Conservation (phyloP, 495 filamentous ascomycete genomes). For the Chaetomidium leptoderma region DNA sequence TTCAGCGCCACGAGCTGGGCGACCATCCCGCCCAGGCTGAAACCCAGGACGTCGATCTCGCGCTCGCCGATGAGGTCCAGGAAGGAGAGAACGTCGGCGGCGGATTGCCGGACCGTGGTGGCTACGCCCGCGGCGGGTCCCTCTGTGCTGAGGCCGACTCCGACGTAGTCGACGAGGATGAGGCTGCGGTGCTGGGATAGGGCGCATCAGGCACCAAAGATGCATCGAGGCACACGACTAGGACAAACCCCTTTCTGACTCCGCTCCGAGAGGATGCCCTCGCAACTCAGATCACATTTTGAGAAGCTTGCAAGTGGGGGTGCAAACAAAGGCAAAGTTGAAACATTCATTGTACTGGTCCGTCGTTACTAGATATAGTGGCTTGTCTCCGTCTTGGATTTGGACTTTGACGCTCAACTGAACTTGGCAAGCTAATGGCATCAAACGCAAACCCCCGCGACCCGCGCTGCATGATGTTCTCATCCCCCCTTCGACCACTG, state of each 20-base stretch:
- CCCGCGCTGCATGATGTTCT: background rate
- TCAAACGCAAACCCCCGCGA: background rate
- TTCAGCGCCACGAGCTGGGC: slow-evolving; percentile 32
- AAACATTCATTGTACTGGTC: background rate
- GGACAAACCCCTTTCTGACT: too few relatives aligned
- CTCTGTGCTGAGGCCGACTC: slow-evolving; percentile 29
- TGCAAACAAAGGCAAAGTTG: background rate
- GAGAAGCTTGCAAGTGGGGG: too few relatives aligned
- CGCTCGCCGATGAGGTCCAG: slow-evolving; percentile 28
- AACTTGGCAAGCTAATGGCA: slow-evolving; percentile 1
- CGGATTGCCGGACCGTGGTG: slow-evolving; percentile 19
- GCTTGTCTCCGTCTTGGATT: too few relatives aligned
- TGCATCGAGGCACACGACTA: slow-evolving; percentile 35
- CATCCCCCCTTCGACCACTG: background rate
- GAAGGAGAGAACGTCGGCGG: slow-evolving; percentile 30
- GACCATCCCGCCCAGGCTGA: slow-evolving; percentile 32
- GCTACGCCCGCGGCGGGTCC: slow-evolving; percentile 27
- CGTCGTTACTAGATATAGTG: background rate
- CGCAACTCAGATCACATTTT: too few relatives aligned
- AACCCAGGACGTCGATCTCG: slow-evolving; percentile 34
- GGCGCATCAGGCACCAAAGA: slow-evolving; percentile 32
- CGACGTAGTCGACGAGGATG: slow-evolving; percentile 31
- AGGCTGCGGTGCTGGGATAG: slow-evolving; percentile 24
- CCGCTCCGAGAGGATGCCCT: slow-evolving; percentile 27
- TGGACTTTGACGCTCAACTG: background rate